Base-by-base conservation (phyloP, 306 rosid genomes). In the Geum urbanum region DNA sequence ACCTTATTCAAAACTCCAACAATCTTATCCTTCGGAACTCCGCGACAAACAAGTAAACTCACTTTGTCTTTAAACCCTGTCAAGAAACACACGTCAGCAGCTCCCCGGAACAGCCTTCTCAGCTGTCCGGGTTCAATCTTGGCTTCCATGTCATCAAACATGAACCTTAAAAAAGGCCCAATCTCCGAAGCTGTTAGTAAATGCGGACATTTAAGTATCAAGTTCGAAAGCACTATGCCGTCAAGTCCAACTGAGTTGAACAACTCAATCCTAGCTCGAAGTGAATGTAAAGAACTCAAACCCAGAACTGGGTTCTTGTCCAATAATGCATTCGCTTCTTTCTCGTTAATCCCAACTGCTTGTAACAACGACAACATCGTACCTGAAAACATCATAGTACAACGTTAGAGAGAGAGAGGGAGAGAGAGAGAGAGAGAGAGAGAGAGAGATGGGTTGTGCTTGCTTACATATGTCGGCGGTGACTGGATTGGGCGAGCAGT, bases 31-130 rank as follows among this genome's bases (percentile, higher is more conserved):
- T 12, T 41, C 2, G 86, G 82, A 71, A 91, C 57, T 15, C 96
- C 97, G 1, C 77, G 32, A 3, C 81, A 49, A 67, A 82, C 71
- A 63, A 91, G 88, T 61, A 82, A 52, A 15, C 61, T 71, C 11
- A 88, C 88, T 72, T 91, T 91, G 19, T 74, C 59, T 53, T 83
- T 87, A 84, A 86, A 88, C 50, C 69, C 85, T 56, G 35, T 73
- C 76, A 88, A 72, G 43, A 72, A 44, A 55, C 74, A 70, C 0
- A 82, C 83, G 7, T 85, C 87, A 0, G 74, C 69, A 0, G 74
- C 69, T 0, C 66, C 32, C 0, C 72, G 66, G 40, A 91, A 78
- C 43, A 91, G 78, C 16, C 70, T 86, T 32, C 72, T 81, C 7
- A 91, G 54, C 77, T 80, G 92, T 14, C 70, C 19, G 19, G 80